A percentile compares a stretch with the other conserved stretches of the same genome.
Conservation (phyloP, 306 rosid species). For the Gleditsia sinensis region DNA sequence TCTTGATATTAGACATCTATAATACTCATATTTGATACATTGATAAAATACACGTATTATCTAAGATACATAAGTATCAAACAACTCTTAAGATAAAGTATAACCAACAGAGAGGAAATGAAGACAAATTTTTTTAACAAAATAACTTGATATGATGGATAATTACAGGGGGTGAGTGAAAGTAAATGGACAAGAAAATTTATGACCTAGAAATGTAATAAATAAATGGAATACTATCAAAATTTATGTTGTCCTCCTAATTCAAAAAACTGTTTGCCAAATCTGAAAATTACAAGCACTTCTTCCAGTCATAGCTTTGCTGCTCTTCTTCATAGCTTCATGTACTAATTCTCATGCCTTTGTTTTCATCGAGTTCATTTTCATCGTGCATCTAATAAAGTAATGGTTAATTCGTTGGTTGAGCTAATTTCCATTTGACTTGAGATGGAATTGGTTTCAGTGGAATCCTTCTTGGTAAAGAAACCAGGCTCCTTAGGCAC, state of each 20-base stretch:
- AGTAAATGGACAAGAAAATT: neutral
- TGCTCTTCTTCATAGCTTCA: no score
- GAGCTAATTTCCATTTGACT: constrained; percentile 28
- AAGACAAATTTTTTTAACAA: no score
- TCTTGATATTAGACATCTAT: no score
- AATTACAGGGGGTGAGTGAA: neutral
- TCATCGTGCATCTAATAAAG: constrained; percentile 37
- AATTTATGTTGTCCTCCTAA: neutral
- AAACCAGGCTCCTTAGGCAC: constrained; percentile 61
- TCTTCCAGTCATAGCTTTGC: neutral
- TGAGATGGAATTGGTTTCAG: neutral
- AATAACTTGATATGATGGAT: neutral
- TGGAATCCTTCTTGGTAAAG: constrained; percentile 1
- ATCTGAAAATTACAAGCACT: neutral
- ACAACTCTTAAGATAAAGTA: no score
- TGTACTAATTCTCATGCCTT: no score
- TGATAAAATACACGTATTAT: no score
- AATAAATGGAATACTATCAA: neutral
- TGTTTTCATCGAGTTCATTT: neutral
- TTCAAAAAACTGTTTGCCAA: no score
- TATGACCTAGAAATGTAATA: no score
- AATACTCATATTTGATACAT: no score
- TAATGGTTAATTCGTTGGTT: constrained; percentile 28
- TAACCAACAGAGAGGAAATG: neutral
- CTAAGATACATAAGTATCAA: no score